Evolutionary conservation across 805 yeast species (phyloP).

Genomic region (Lipomyces spencermartinsiae): DNA sequence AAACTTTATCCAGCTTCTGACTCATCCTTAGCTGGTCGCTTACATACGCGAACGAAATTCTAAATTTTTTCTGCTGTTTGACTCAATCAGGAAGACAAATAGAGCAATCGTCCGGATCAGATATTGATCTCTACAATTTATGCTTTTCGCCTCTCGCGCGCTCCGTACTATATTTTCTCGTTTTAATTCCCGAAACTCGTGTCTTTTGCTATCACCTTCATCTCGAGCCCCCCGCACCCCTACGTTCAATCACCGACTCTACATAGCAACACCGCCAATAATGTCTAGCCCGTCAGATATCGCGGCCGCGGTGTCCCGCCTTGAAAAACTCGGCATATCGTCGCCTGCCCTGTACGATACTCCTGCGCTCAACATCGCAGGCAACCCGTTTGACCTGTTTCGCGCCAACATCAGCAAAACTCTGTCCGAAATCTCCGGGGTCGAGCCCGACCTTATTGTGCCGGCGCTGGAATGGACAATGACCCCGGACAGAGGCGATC

Average conservation of each 20-base stretch:
- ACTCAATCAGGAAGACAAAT: background rate
- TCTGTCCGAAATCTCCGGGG: conserved; percentile 73
- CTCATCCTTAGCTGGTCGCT: background rate
- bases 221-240: background rate
- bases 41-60: background rate
- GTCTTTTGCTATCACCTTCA: background rate
- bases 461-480: conserved; percentile 89
- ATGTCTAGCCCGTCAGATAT: conserved; percentile 9
- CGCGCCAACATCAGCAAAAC: conserved; percentile 88
- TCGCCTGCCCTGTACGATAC: conserved; percentile 18
- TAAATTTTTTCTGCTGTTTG: background rate
- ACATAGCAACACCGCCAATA: background rate
- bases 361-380: conserved; percentile 58
- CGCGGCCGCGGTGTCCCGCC: conserved; percentile 16
- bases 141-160: background rate
- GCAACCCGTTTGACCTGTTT: conserved; percentile 83
- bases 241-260: background rate
- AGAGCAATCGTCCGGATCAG: background rate
- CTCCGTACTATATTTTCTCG: background rate
- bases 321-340: conserved; percentile 26
- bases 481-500: conserved; percentile 88
- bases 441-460: conserved; percentile 69
- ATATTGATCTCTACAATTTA: background rate
- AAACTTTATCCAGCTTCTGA: background rate
- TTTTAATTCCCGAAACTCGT: background rate